Evolutionary conservation across 2,329 filamentous ascomycete genomes (phyloP).

Genomic region (Ambrosiella xylebori): DNA sequence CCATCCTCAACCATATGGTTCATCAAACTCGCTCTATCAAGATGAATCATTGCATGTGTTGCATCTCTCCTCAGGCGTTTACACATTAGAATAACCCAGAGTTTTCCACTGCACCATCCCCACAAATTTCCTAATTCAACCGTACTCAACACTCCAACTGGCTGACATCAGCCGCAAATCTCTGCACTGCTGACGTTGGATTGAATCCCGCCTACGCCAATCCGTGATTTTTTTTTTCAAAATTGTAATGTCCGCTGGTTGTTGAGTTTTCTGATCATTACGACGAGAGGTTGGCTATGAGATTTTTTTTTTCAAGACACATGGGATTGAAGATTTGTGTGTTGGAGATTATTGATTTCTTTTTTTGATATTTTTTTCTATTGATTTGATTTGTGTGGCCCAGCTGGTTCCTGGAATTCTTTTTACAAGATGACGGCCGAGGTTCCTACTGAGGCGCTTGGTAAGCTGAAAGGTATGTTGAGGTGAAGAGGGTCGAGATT

Average conservation of each 20-base stretch:
- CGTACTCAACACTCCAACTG: neutral
- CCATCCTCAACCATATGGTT: neutral
- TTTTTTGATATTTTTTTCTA: neutral
- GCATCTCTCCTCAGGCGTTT: neutral
- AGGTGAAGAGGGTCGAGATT: neutral
- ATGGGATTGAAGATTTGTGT: too few relatives aligned
- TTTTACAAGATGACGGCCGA: conserved; percentile 17
- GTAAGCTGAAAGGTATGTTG: conserved; percentile 17
- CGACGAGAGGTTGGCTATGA: too few relatives aligned
- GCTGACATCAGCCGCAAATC: conserved; percentile 5
- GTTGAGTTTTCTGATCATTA: too few relatives aligned
- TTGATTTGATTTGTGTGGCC: neutral
- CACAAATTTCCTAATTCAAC: neutral
- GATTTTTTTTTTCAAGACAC: too few relatives aligned
- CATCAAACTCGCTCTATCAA: neutral
- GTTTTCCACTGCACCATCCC: neutral
- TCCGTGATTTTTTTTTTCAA: neutral
- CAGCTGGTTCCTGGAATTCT: neutral
- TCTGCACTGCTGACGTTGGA: neutral
- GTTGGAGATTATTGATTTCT: neutral
- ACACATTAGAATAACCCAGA: neutral
- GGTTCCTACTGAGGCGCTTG: conserved; percentile 17
- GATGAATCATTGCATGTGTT: neutral
- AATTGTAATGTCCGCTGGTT: neutral
- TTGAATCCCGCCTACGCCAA: neutral